Evolutionary conservation across 352 stramenopile genomes (phyloP).

Genomic region (Globisporangium recalcitrans): DNA sequence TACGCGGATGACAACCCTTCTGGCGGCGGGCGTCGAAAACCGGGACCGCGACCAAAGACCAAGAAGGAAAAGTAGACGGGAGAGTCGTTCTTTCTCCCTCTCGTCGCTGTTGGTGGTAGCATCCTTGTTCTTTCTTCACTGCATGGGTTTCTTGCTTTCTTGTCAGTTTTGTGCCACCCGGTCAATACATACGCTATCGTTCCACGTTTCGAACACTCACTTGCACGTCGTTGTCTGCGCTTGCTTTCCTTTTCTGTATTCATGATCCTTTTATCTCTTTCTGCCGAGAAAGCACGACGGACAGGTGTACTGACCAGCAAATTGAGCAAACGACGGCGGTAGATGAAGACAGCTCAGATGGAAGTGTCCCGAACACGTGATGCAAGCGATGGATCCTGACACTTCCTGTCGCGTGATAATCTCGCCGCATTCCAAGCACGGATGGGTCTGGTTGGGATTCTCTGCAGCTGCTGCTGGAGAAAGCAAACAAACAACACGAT

Average conservation of each 20-base stretch:
- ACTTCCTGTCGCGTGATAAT: constrained; percentile 27
- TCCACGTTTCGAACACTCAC: neutral
- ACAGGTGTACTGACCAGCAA: constrained; percentile 52
- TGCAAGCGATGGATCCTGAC: constrained; percentile 41
- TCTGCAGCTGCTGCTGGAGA: neutral
- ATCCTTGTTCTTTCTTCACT: constrained; percentile 1
- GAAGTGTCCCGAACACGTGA: constrained; percentile 36
- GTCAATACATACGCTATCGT: neutral
- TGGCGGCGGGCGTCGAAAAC: constrained; percentile 24
- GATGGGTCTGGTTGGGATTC: constrained; percentile 1
- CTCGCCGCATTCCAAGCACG: constrained; percentile 37
- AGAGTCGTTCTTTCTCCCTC: neutral
- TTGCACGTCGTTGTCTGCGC: neutral
- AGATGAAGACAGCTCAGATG: constrained; percentile 55
- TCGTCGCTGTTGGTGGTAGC: neutral
- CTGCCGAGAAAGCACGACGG: constrained; percentile 57
- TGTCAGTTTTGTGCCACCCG: neutral
- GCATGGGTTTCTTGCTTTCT: neutral
- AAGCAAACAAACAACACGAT: neutral
- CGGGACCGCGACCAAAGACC: constrained; percentile 48
- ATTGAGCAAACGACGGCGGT: constrained; percentile 53
- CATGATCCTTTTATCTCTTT: constrained; percentile 15
- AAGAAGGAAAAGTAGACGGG: constrained; percentile 19
- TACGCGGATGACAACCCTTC: constrained; percentile 43
- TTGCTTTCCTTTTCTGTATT: neutral